phyloP scores from a whole-genome alignment of 164 flowering plant species.

The Vitis rotundifolia region DNA sequence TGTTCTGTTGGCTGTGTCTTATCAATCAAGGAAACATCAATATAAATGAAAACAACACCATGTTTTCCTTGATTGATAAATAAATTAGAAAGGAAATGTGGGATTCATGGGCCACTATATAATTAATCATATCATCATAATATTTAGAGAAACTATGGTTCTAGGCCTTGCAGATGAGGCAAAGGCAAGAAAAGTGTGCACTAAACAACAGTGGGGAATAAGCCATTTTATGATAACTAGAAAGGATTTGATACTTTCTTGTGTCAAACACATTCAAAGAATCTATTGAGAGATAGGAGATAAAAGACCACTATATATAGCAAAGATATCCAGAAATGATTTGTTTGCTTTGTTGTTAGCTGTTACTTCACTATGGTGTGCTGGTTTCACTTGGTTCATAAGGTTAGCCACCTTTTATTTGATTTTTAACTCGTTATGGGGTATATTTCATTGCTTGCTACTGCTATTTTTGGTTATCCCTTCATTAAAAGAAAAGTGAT shows the following conservation, averaged over 20 bases:
- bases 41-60: not conserved
- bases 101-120: not conserved
- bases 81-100: not conserved
- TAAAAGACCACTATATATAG: not conserved
- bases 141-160: not conserved
- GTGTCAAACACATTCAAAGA: not conserved
- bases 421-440: not conserved
- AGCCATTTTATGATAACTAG: not conserved
- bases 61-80: not conserved
- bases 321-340: constrained; percentile 1
- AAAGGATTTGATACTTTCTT: not conserved
- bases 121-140: not conserved
- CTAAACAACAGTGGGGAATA: not conserved
- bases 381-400: constrained; percentile 1
- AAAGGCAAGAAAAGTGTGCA: not conserved
- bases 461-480: not conserved
- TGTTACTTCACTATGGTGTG: not conserved
- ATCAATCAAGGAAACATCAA: not conserved
- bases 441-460: not conserved
- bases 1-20: not conserved
- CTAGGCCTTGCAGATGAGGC: not conserved
- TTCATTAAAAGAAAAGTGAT: not conserved
- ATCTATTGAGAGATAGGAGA: not conserved
- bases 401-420: not conserved
- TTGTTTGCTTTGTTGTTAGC: constrained; percentile 3